phyloP scores from a whole-genome alignment of 129 eudicot species.

The Artemisia annua region DNA sequence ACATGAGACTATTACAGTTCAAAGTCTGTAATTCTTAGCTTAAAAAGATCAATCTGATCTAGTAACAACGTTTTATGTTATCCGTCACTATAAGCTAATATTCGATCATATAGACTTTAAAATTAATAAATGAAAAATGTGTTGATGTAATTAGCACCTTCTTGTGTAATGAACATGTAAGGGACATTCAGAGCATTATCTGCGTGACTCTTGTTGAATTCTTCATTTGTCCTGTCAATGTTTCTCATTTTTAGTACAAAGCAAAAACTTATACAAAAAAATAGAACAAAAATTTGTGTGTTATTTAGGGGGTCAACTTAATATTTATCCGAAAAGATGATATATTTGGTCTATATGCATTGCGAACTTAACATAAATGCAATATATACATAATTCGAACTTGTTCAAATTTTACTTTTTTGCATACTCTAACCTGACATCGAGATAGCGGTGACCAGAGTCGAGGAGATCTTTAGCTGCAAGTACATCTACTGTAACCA shows the following conservation, averaged over 20 bases:
- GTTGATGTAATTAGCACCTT: constrained; percentile 32
- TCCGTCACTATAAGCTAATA: no score
- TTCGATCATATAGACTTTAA: neutral
- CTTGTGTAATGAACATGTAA: constrained; percentile 53
- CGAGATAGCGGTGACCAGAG: constrained; percentile 48
- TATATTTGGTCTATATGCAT: no score
- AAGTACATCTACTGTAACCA: constrained; percentile 47
- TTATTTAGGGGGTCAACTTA: no score
- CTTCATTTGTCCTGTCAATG: constrained; percentile 45
- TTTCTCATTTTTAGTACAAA: neutral
- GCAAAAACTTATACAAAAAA: neutral
- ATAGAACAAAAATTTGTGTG: no score
- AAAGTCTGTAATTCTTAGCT: neutral
- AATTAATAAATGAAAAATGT: neutral
- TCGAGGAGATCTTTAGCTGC: constrained; percentile 45
- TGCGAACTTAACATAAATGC: no score
- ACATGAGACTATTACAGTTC: no score
- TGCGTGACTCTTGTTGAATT: constrained; percentile 50
- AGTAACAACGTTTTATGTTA: no score
- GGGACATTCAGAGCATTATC: constrained; percentile 52
- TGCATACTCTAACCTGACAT: constrained; percentile 43
- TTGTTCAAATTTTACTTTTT: no score
- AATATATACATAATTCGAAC: no score
- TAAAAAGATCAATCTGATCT: neutral
- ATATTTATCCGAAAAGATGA: no score